A percentile compares a stretch with the other conserved stretches of the same genome.
Conservation (phyloP, 495 filamentous ascomycete genomes). For the Lasiosphaeris hirsuta region DNA sequence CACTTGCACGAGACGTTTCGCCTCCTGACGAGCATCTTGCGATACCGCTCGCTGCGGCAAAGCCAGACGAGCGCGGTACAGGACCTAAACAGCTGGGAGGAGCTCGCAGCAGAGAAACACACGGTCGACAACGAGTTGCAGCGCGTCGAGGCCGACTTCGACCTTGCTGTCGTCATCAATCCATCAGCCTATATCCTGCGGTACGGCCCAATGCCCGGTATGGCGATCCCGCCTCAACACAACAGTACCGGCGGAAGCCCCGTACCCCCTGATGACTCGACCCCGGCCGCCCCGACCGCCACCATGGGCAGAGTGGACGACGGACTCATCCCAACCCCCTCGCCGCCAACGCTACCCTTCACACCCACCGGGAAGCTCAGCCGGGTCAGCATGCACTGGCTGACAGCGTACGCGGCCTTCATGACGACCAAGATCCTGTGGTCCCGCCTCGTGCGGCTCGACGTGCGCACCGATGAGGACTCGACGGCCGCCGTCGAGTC, state of each 20-base stretch:
- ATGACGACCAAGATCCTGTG: conserved; percentile 21
- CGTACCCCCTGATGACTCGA: neutral
- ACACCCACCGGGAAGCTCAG: neutral
- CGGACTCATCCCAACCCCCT: neutral
- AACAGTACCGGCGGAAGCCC: neutral
- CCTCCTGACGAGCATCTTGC: conserved; percentile 18
- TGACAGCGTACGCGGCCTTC: conserved; percentile 20
- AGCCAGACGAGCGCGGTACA: neutral
- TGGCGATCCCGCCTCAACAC: neutral
- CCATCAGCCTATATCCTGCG: conserved; percentile 14
- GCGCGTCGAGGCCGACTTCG: conserved; percentile 18
- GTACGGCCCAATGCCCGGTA: neutral
- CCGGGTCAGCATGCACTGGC: conserved; percentile 17
- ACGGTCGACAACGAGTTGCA: conserved; percentile 18
- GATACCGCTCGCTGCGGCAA: conserved; percentile 14
- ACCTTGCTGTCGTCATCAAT: conserved; percentile 16
- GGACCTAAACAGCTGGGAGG: conserved; percentile 4
- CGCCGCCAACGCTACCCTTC: neutral
- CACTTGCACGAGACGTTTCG: conserved; percentile 24
- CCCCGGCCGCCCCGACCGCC: neutral
- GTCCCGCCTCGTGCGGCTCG: conserved; percentile 14
- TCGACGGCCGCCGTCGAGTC: conserved; percentile 16
- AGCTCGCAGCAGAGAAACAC: conserved; percentile 8
- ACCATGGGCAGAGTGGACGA: neutral
- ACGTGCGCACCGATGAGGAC: conserved; percentile 16